Conservation (phyloP, 805 yeast species). For the Teunomyces gatunensis region DNA sequence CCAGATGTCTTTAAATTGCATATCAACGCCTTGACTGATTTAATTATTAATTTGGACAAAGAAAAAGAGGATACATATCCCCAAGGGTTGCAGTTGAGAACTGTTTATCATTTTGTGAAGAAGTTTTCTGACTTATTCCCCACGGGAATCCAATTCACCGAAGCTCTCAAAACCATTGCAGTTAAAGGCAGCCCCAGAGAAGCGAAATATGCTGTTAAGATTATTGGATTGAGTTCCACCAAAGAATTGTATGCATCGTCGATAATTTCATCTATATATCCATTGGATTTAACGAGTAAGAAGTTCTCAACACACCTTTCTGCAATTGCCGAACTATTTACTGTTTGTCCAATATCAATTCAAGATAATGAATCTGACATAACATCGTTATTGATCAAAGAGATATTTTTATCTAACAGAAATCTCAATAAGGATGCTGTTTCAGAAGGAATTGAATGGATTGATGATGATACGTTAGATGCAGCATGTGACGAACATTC, state of each 20-base stretch:
- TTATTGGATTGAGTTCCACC: conserved; percentile 48
- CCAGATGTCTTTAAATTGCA: conserved; percentile 69
- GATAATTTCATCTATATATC: conserved; percentile 46
- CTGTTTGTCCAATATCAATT: conserved; percentile 45
- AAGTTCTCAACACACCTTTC: conserved; percentile 57
- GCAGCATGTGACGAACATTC: conserved; percentile 17
- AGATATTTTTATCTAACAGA: conserved; percentile 56
- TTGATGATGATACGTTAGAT: conserved; percentile 43
- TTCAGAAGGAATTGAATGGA: conserved; percentile 39
- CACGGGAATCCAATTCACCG: conserved; percentile 41
- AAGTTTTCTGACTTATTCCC: conserved; percentile 50
- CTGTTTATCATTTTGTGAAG: conserved; percentile 57
- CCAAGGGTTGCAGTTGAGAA: conserved; percentile 47
- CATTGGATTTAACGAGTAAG: conserved; percentile 39
- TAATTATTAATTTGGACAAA: conserved; percentile 25
- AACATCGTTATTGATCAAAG: conserved; percentile 57
- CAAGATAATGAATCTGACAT: conserved; percentile 57
- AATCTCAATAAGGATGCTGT: conserved; percentile 27
- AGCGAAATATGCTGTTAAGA: conserved; percentile 62
- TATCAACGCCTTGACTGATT: conserved; percentile 45
- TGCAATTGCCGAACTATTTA: conserved; percentile 57
- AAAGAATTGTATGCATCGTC: conserved; percentile 39
- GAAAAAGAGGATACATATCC: conserved; percentile 12
- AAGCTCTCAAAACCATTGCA: conserved; percentile 46
- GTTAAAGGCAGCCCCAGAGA: conserved; percentile 54